phyloP scores from a whole-genome alignment of 495 filamentous ascomycete genomes.

The Penicillium goetzii region DNA sequence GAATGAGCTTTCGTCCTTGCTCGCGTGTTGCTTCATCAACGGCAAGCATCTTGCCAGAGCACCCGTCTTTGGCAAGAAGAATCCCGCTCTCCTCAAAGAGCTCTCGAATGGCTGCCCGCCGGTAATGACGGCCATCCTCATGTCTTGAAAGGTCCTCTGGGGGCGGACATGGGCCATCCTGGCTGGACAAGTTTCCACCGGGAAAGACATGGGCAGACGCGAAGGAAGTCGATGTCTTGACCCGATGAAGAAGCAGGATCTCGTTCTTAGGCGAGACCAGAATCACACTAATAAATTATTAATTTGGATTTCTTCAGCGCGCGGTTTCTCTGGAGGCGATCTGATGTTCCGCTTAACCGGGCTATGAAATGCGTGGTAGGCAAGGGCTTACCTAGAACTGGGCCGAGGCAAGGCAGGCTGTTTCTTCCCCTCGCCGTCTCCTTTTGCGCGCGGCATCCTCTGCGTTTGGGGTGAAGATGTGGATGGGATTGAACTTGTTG shows the following conservation, averaged over 20 bases:
- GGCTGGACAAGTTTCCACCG: conserved; percentile 78
- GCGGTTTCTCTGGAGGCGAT: not conserved
- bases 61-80: conserved; percentile 65
- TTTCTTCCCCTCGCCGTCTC: conserved; percentile 26
- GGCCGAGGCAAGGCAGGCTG: conserved; percentile 39
- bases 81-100: conserved; percentile 96
- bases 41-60: conserved; percentile 53
- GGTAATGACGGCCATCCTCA: conserved; percentile 67
- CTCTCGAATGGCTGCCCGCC: conserved; percentile 82
- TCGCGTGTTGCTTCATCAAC: conserved; percentile 64
- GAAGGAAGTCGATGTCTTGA: conserved; percentile 79
- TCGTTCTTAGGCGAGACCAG: conserved; percentile 85
- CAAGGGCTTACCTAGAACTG: conserved; percentile 34
- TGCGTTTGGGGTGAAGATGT: conserved; percentile 9
- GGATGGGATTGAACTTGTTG: conserved; percentile 7
- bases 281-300: conserved; percentile 64
- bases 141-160: conserved; percentile 56
- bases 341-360: not conserved
- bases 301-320: not conserved
- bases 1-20: conserved; percentile 67
- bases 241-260: conserved; percentile 84
- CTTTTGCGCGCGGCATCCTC: conserved; percentile 30
- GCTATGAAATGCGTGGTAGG: not conserved
- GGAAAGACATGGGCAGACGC: conserved; percentile 95
- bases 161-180: conserved; percentile 64